Conservation (phyloP, 1,284 basidiomycete species). For the Rhodotorula sp. region DNA sequence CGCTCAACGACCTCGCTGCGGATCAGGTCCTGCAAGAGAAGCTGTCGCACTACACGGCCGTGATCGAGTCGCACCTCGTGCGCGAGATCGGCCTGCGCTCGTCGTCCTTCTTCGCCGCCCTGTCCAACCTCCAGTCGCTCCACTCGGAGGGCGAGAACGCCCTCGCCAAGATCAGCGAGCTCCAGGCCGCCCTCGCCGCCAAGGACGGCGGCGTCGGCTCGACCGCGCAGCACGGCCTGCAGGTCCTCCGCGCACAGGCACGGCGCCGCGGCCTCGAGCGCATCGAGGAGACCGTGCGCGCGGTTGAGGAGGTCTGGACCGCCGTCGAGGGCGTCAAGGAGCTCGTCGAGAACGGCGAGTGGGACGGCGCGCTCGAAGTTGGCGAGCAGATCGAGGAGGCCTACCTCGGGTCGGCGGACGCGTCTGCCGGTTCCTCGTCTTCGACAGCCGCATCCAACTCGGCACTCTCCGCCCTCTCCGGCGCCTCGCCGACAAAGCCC, state of each 20-base stretch:
- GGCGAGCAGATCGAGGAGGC: conserved; percentile 71
- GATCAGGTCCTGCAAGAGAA: conserved; percentile 80
- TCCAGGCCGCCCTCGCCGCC: conserved; percentile 65
- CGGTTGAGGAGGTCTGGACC: conserved; percentile 62
- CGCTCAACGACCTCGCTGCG: conserved; percentile 47
- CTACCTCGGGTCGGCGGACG: conserved; percentile 52
- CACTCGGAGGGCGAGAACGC: conserved; percentile 85
- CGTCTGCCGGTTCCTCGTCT: neutral
- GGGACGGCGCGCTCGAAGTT: conserved; percentile 75
- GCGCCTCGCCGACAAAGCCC: conserved; percentile 1
- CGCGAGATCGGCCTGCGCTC: conserved; percentile 88
- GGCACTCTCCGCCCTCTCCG: neutral
- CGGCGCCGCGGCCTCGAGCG: conserved; percentile 63
- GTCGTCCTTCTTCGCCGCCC: conserved; percentile 92
- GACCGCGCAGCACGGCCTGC: conserved; percentile 72
- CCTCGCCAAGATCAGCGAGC: conserved; percentile 69
- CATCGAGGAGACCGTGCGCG: conserved; percentile 59
- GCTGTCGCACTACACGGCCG: conserved; percentile 89
- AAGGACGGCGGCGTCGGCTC: conserved; percentile 70
- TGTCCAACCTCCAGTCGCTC: conserved; percentile 89
- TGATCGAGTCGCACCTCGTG: conserved; percentile 90
- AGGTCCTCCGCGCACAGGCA: conserved; percentile 67
- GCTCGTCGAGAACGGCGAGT: conserved; percentile 76
- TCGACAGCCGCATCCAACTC: neutral
- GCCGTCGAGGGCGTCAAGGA: conserved; percentile 73